Base-by-base conservation (phyloP, 768 basidiomycete species). In the Hypsizygus marmoreus region DNA sequence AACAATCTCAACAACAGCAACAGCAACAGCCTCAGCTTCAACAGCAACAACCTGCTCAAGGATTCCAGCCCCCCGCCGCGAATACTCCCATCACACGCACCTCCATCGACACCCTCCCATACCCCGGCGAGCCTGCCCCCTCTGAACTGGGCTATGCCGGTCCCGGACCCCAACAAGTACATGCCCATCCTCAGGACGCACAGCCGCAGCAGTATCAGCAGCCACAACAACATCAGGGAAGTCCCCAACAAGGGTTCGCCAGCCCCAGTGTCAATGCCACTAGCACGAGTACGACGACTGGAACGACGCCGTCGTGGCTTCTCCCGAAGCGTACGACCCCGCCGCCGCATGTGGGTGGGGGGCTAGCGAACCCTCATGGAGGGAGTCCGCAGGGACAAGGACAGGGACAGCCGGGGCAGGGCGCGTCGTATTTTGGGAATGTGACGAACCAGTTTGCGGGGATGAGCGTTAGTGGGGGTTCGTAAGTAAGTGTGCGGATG, bases 231-330 rank as follows among this genome's bases (percentile, higher is more conserved):
- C 45, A 36, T 25, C 45, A 23, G 8, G 41, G 49, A 51, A 14
- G 47, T 49, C 9, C 25, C 41, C 6, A 46, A 38, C 36, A 29
- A 48, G 3, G 43, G 39, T 22, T 4, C 46, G 5, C 28, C 40
- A 47, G 13, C 22, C 37, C 46, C 37, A 47, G 53, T 45, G 41
- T 34, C 28, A 43, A 47, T 30, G 20, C 57, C 38, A 24, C 59
- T 23, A 30, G 51, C 25, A 24, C 43, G 22, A 29, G 45, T 36
- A 40, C 43, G 12, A 45, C 50, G 19, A 42, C 43, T 0, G 44
- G 53, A 16, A 38, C 59, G 38, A 65, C 60, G n/a, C 75, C 75
- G 7, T 64, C 73, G 29, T 77, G 75, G 75, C 69, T 76, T 1
- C 49, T 77, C 22, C 75, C 73, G 11, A 76, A 70, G 47, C 43